Conservation (phyloP, 768 basidiomycete genomes). For the Lepiota subincarnata region DNA sequence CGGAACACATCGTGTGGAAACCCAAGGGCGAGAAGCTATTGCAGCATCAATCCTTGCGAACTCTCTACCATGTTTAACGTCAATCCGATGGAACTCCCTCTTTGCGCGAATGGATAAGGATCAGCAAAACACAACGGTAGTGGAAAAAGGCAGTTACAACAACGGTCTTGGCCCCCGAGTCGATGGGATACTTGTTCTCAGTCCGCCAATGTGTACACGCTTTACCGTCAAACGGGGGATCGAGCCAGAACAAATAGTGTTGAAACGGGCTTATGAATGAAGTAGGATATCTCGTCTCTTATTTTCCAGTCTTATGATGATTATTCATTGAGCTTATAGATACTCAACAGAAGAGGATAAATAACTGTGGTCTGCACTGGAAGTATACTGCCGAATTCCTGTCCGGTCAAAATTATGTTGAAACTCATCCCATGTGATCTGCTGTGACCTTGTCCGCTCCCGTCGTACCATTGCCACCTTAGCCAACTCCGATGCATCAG, state of each 20-base stretch:
- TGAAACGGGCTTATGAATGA: neutral
- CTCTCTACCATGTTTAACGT: neutral
- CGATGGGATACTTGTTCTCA: neutral
- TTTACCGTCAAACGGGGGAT: neutral
- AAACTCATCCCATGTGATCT: too few relatives aligned
- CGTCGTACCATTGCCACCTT: too few relatives aligned
- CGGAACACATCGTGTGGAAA: slow-evolving; percentile 16
- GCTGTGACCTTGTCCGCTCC: too few relatives aligned
- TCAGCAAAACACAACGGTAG: too few relatives aligned
- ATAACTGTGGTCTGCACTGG: too few relatives aligned
- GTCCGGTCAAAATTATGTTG: too few relatives aligned
- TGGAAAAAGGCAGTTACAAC: neutral
- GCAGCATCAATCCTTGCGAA: neutral
- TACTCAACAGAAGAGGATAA: too few relatives aligned
- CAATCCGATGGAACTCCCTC: slow-evolving; percentile 3
- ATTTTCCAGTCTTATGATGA: too few relatives aligned
- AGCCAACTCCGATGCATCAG: too few relatives aligned
- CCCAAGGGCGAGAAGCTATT: slow-evolving; percentile 15
- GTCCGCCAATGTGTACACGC: neutral
- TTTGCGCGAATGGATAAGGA: neutral
- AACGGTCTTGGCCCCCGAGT: neutral
- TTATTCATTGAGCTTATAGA: too few relatives aligned
- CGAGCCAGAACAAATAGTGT: neutral
- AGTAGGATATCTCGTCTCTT: too few relatives aligned
- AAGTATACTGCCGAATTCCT: too few relatives aligned